These are phyloP conservation scores for Cutaneotrichosporon sp. DNA, from an alignment of 1,284 basidiomycete species.

Conservation along the genomic window DNA sequence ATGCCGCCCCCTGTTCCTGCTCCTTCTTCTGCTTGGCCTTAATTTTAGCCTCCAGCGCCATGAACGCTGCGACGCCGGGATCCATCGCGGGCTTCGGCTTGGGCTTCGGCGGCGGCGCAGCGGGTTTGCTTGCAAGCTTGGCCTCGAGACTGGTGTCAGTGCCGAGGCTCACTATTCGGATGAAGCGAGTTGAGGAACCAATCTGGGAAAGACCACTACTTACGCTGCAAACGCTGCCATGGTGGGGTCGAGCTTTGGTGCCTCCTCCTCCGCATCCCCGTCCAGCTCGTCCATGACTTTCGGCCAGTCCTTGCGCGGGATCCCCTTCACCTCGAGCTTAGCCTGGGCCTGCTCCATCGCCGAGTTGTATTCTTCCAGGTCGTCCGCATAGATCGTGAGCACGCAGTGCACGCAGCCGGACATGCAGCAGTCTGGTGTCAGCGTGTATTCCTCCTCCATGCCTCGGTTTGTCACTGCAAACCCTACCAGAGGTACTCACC, in stretches of 20 bases:
- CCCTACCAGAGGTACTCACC: no score
- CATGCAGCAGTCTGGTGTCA: constrained; percentile 75
- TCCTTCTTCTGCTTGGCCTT: neutral
- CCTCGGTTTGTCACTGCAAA: neutral
- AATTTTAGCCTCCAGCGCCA: constrained; percentile 19
- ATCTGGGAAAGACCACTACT: neutral
- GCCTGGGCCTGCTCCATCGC: constrained; percentile 55
- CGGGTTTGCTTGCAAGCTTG: neutral
- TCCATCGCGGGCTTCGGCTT: constrained; percentile 27
- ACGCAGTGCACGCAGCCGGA: constrained; percentile 84
- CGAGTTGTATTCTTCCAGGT: constrained; percentile 61
- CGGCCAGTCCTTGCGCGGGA: constrained; percentile 67
- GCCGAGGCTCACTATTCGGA: neutral
- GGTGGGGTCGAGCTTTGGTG: constrained; percentile 8
- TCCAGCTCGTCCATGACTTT: constrained; percentile 30
- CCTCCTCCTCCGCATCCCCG: neutral
- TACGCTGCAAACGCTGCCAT: constrained; percentile 22
- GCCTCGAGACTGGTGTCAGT: constrained; percentile 8
- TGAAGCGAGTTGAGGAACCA: no score
- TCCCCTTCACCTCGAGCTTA: constrained; percentile 53
- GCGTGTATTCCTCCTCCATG: neutral
- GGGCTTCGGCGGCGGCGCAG: neutral
- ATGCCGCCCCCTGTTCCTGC: no score
- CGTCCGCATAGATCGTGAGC: constrained; percentile 77
- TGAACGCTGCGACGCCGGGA: constrained; percentile 20